These are phyloP conservation scores for Teratosphaeria gauchensis DNA, from an alignment of 2,329 filamentous ascomycete genomes.

Conservation along the genomic window DNA sequence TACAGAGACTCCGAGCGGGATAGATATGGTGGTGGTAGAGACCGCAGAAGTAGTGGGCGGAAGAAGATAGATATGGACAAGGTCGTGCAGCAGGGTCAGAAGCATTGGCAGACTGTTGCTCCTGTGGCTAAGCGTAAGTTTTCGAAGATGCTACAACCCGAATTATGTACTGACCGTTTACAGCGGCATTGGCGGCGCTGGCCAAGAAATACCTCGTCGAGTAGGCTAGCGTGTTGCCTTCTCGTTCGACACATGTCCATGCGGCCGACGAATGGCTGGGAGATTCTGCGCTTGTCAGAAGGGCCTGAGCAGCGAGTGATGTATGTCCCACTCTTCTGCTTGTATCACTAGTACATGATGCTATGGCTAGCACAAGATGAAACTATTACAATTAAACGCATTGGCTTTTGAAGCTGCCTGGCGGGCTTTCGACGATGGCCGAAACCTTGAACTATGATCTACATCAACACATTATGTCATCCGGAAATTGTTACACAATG, in stretches of 20 bases:
- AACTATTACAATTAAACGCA: background rate
- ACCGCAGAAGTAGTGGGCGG: constrained; percentile 4
- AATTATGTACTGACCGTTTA: background rate
- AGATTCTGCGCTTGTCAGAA: background rate
- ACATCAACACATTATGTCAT: background rate
- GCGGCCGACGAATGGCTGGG: background rate
- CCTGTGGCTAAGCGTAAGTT: constrained; percentile 19
- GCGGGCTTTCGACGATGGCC: background rate
- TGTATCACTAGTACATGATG: background rate
- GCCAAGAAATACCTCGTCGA: constrained; percentile 20
- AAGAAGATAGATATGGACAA: constrained; percentile 11
- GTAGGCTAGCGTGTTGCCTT: background rate
- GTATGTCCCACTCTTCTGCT: background rate
- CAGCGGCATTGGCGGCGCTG: constrained; percentile 15
- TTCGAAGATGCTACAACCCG: background rate
- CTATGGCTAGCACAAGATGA: background rate
- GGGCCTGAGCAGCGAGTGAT: background rate
- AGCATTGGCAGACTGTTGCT: constrained; percentile 21
- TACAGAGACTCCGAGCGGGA: constrained; percentile 3
- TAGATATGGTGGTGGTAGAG: constrained; percentile 2
- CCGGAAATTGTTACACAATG: background rate
- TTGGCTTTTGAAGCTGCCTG: background rate
- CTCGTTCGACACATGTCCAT: background rate
- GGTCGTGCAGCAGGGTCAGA: constrained; percentile 21
- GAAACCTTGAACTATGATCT: too few relatives aligned